phyloP scores from a whole-genome alignment of 805 yeast genomes.

The Barnettozyma botsteinii region DNA sequence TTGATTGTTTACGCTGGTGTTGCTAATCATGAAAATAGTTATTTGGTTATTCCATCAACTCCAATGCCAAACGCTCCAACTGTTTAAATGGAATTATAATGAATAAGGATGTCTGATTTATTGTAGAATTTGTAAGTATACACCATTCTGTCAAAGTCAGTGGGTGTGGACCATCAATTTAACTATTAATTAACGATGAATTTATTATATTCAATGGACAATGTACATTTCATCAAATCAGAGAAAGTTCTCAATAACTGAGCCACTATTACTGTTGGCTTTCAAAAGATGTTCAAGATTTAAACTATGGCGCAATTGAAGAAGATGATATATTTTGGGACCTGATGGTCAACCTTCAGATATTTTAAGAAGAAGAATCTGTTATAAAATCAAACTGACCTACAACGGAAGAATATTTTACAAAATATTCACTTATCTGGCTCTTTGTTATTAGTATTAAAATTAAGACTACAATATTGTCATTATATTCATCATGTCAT shows the following conservation, averaged over 20 bases:
- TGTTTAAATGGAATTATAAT: constrained; percentile 21
- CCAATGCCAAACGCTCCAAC: constrained; percentile 45
- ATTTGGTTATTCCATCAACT: constrained; percentile 44
- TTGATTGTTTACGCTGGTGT: constrained; percentile 60
- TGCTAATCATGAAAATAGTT: constrained; percentile 54
- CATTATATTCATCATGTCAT: constrained; percentile 22
- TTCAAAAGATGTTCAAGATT: constrained; percentile 12
- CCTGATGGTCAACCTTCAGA: constrained; percentile 37
- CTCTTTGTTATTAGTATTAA: constrained; percentile 28
- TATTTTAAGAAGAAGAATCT: constrained; percentile 31
- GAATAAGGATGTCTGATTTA: too few relatives aligned
- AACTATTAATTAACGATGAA: too few relatives aligned
- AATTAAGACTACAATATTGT: constrained; percentile 29
- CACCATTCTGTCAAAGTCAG: too few relatives aligned
- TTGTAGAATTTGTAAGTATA: too few relatives aligned
- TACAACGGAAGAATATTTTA: constrained; percentile 12
- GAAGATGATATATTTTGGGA: too few relatives aligned
- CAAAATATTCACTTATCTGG: constrained; percentile 32
- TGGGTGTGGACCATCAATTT: too few relatives aligned
- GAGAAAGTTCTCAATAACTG: constrained; percentile 11
- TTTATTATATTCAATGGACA: too few relatives aligned
- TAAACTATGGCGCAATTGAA: not conserved
- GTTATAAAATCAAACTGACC: constrained; percentile 29
- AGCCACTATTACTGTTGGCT: constrained; percentile 14
- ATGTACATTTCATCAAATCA: not conserved